phyloP scores from a whole-genome alignment of 306 rosid species.

The barrel medic (Medicago truncatula) region DNA sequence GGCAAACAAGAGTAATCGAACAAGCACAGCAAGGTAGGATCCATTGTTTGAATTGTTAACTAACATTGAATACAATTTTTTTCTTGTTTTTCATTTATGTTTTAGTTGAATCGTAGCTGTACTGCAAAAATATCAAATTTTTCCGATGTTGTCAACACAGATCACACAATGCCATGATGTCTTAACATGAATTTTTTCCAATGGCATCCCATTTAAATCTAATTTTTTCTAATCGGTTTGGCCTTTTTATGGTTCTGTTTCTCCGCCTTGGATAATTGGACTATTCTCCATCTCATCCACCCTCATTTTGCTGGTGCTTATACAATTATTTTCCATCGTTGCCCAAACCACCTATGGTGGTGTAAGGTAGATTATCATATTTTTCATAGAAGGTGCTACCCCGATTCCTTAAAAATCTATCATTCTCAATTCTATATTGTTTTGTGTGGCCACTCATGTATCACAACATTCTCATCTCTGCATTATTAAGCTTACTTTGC shows the following conservation, averaged over 20 bases:
- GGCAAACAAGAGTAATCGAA: conserved; percentile 64
- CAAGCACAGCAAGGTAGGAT: conserved; percentile 72
- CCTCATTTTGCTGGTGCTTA: not conserved
- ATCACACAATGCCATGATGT: not conserved
- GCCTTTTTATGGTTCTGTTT: not conserved
- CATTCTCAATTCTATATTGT: too few relatives aligned
- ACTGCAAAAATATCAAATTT: not conserved
- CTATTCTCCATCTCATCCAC: not conserved
- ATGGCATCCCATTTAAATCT: conserved; percentile 2
- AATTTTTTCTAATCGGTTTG: not conserved
- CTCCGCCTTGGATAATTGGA: not conserved
- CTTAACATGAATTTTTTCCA: not conserved
- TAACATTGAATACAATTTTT: conserved; percentile 6
- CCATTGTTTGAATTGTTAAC: conserved; percentile 15
- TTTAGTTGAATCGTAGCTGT: conserved; percentile 24
- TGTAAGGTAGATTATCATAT: too few relatives aligned
- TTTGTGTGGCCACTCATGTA: too few relatives aligned
- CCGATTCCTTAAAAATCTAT: too few relatives aligned
- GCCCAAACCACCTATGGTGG: too few relatives aligned
- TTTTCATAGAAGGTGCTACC: too few relatives aligned
- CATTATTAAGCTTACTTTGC: too few relatives aligned
- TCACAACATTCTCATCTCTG: too few relatives aligned
- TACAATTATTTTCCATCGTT: too few relatives aligned
- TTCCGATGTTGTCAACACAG: not conserved
- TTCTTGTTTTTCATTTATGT: not conserved